Conservation (phyloP, 331 rosid species). For the Arachis monticola region DNA sequence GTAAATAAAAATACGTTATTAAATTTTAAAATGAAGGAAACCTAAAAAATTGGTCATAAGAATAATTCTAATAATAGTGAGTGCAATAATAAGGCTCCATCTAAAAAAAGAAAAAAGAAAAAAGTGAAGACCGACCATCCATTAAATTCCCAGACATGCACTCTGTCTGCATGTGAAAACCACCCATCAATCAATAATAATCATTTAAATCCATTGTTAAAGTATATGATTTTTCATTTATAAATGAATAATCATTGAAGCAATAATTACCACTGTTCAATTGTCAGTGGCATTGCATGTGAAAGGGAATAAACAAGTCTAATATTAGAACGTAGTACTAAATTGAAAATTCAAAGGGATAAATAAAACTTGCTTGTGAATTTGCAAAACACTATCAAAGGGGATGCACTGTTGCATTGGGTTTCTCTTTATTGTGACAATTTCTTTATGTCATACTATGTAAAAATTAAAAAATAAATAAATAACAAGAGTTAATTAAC, state of each 20-base stretch:
- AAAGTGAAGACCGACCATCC: conserved; percentile 48
- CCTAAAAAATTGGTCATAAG: no score
- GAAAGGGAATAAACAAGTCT: conserved; percentile 41
- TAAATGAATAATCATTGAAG: conserved; percentile 29
- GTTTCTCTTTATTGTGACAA: conserved; percentile 33
- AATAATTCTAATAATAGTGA: neutral
- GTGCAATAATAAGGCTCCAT: neutral
- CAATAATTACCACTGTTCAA: conserved; percentile 44
- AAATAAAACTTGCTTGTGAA: neutral
- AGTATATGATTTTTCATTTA: conserved; percentile 32
- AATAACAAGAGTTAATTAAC: neutral
- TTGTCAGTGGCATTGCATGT: conserved; percentile 51
- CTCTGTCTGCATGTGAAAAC: conserved; percentile 58
- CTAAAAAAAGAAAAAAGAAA: neutral
- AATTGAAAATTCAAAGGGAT: conserved; percentile 32
- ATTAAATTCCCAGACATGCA: conserved; percentile 54
- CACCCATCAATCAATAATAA: conserved; percentile 34
- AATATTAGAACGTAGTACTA: neutral
- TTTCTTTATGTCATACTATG: conserved; percentile 18
- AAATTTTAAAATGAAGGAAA: conserved; percentile 1
- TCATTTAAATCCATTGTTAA: conserved; percentile 36
- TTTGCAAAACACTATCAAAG: conserved; percentile 40
- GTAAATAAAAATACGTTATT: neutral
- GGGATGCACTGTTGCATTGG: conserved; percentile 66
- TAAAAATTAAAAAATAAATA: no score